A percentile compares a stretch with the other conserved stretches of the same genome.
Conservation (phyloP, 768 basidiomycete genomes). For the Suillus spraguei region DNA sequence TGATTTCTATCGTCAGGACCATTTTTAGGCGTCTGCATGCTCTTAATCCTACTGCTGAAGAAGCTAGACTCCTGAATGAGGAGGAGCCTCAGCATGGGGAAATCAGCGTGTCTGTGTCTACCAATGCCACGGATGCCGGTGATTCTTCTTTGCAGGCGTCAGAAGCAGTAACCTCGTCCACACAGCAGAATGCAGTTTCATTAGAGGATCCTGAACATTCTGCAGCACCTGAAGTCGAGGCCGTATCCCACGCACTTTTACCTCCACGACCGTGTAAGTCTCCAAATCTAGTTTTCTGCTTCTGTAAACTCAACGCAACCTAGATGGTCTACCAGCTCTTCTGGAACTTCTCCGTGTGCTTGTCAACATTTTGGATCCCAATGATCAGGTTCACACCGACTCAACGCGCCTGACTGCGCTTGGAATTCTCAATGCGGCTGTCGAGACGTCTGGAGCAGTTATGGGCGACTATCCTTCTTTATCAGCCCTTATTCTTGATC, state of each 20-base stretch:
- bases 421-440: conserved; percentile 81
- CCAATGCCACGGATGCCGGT: conserved; percentile 31
- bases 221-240: conserved; percentile 23
- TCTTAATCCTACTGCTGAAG: conserved; percentile 68
- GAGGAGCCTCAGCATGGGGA: conserved; percentile 58
- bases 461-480: conserved; percentile 82
- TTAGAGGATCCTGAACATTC: conserved; percentile 15
- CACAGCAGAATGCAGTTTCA: conserved; percentile 14
- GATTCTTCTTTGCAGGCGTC: conserved; percentile 12
- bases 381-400: conserved; percentile 93
- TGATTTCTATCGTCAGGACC: conserved; percentile 83
- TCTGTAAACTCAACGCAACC: not conserved
- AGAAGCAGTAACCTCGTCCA: conserved; percentile 18
- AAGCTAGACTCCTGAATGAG: conserved; percentile 59
- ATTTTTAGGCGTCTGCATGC: conserved; percentile 76
- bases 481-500: conserved; percentile 75
- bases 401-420: conserved; percentile 91
- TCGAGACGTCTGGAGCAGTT: conserved; percentile 79
- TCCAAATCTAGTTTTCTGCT: not conserved
- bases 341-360: conserved; percentile 92
- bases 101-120: conserved; percentile 60
- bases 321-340: conserved; percentile 91
- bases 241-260: conserved; percentile 30
- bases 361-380: conserved; percentile 93
- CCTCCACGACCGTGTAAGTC: conserved; percentile 26